These are phyloP conservation scores for Aspergillus tubingensis DNA, from an alignment of 2,329 filamentous ascomycete species.

Conservation along the genomic window DNA sequence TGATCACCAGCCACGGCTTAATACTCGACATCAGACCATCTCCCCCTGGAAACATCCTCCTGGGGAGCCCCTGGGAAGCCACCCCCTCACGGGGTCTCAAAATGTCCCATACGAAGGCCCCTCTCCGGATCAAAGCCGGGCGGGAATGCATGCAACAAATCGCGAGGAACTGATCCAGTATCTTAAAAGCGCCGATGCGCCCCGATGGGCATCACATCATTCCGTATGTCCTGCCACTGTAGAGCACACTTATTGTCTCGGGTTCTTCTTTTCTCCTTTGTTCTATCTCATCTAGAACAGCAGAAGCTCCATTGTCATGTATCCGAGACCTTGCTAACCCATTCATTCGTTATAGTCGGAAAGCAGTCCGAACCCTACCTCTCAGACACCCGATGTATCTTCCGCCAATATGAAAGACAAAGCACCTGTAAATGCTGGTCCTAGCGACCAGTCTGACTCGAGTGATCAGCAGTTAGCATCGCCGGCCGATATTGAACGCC, in stretches of 20 bases:
- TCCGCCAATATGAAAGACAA: constrained; percentile 19
- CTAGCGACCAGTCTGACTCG: constrained; percentile 11
- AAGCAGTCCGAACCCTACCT: constrained; percentile 13
- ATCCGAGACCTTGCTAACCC: constrained; percentile 7
- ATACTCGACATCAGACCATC: constrained; percentile 7
- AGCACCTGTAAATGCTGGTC: constrained; percentile 17
- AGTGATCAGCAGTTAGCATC: constrained; percentile 46
- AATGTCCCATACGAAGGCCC: constrained; percentile 15
- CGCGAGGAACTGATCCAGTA: constrained; percentile 79
- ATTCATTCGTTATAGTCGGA: constrained; percentile 11
- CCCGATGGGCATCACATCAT: constrained; percentile 69
- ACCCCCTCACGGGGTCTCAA: constrained; percentile 19
- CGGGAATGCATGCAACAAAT: constrained; percentile 48
- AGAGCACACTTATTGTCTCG: background rate
- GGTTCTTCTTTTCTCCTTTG: background rate
- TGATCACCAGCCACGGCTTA: constrained; percentile 20
- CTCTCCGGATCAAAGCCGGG: constrained; percentile 18
- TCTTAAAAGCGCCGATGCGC: constrained; percentile 76
- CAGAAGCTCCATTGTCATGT: background rate
- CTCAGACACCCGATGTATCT: constrained; percentile 30
- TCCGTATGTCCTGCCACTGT: constrained; percentile 52
- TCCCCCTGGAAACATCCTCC: constrained; percentile 19
- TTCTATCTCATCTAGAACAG: background rate
- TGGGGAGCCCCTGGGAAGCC: constrained; percentile 10
- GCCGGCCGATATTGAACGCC: constrained; percentile 72